Evolutionary conservation across 257 asterid species (phyloP).

Genomic region (Mitragyna speciosa): DNA sequence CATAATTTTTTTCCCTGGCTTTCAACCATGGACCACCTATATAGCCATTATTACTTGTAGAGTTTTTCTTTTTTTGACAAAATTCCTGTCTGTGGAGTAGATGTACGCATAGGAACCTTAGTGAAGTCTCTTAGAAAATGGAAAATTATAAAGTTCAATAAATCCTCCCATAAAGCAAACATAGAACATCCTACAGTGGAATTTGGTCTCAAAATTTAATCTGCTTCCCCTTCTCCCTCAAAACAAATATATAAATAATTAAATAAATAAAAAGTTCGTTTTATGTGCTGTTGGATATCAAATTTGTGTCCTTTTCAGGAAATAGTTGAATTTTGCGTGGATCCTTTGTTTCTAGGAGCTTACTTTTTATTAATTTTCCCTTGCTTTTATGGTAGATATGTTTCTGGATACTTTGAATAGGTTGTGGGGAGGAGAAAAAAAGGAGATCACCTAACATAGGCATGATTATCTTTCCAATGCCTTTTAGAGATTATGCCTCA

Average conservation of each 20-base stretch:
- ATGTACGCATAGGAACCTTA: background rate
- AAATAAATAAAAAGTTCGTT: background rate
- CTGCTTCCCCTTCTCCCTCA: background rate
- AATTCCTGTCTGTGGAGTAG: background rate
- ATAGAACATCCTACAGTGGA: background rate
- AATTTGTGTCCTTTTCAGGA: background rate
- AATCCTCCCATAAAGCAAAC: background rate
- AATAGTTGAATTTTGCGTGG: background rate
- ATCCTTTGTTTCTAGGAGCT: background rate
- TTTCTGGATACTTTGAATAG: background rate
- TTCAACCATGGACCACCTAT: background rate
- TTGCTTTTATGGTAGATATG: background rate
- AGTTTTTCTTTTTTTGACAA: background rate
- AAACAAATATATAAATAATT: background rate
- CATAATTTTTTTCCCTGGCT: too few relatives aligned
- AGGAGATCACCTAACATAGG: background rate
- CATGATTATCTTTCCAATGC: background rate
- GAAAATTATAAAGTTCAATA: background rate
- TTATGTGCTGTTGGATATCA: background rate
- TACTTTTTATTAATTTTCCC: background rate
- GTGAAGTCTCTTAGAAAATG: background rate
- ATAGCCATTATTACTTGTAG: background rate
- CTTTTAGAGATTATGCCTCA: constrained; percentile 1
- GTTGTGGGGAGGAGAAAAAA: background rate
- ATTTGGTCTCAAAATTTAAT: background rate